Base-by-base conservation (phyloP, 2,329 filamentous ascomycete species). In the Domatiomyces globalis region DNA sequence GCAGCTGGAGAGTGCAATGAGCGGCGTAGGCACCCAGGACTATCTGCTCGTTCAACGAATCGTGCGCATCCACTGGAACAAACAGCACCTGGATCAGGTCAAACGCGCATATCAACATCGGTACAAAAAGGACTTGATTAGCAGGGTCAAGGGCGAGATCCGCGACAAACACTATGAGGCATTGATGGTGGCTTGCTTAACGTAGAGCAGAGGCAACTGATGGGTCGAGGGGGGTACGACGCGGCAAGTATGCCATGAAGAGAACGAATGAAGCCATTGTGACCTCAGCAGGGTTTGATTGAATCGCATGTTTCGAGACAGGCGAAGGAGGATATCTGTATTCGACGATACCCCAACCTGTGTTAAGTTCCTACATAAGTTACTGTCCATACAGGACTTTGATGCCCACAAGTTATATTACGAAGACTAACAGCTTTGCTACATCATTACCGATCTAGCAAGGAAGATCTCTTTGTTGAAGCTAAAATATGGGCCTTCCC, bases 11-110 rank as follows among this genome's bases (percentile, higher is more conserved):
- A 84, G 85, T 12, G 75, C 84, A 15, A 96, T 96, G 90, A 77
- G 79, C 1, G 92, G 90, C 0, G 61, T 84, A 57, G 90, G 90
- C 2, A 96, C 92, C 9, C 90, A 92, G 66, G 89, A 98, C 56
- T 72, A 81, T 29, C 73, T 89, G 7, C 76, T 96, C 2, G 78
- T 94, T 15, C 76, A 82, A 25, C 76, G 88, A n/a, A 76, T 92
- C 3, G 79, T 95, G 1, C 76, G 86, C 19, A 75, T 79, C 47
- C 90, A 96, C 67, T 96, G 90, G 90, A 80, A 95, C 63, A 75
- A 75, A 39, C 74, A 73, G 50, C 79, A 85, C 59, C 74, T 94
- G 73, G 78, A 80, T 48, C 83, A 86, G 58, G 83, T 94, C 52
- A 88, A 86, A 68, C 76, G 73, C 0, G 87, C 85, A 8, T 96